Conservation (phyloP, 2,329 filamentous ascomycete genomes). For the Aschersonia sp. region DNA sequence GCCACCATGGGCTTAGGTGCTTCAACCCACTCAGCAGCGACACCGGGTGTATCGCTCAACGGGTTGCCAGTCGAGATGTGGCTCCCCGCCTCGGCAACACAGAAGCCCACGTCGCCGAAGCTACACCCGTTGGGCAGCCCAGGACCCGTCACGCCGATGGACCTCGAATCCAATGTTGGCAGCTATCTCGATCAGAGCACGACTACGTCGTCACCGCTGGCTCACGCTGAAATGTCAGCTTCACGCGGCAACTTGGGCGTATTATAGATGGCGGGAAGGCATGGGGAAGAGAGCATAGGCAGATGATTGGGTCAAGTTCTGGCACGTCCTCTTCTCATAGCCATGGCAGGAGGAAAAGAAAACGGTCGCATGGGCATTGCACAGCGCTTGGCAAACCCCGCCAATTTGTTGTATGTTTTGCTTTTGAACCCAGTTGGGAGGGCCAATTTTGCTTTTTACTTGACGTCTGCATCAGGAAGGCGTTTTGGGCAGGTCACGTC, state of each 20-base stretch:
- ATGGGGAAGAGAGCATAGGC: too few relatives aligned
- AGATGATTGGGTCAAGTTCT: too few relatives aligned
- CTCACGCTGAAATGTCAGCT: not conserved
- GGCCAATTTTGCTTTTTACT: not conserved
- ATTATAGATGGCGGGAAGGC: too few relatives aligned
- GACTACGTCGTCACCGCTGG: not conserved
- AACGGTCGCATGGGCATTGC: not conserved
- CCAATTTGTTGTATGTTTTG: not conserved
- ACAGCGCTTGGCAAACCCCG: not conserved
- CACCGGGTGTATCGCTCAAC: constrained; percentile 17
- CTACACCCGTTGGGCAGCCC: constrained; percentile 41
- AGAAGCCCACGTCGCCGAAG: constrained; percentile 34
- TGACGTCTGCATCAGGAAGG: not conserved
- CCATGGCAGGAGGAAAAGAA: not conserved
- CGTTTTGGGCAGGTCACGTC: not conserved
- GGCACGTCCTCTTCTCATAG: too few relatives aligned
- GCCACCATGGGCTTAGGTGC: constrained; percentile 28
- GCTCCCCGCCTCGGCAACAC: constrained; percentile 20
- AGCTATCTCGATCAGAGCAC: constrained; percentile 20
- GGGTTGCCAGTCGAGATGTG: constrained; percentile 20
- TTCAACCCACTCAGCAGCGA: constrained; percentile 10
- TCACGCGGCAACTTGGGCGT: not conserved
- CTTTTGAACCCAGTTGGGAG: not conserved
- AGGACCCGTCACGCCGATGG: constrained; percentile 48
- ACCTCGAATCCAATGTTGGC: constrained; percentile 26